Base-by-base conservation (phyloP, 768 basidiomycete genomes). In the Russula ochroleuca region DNA sequence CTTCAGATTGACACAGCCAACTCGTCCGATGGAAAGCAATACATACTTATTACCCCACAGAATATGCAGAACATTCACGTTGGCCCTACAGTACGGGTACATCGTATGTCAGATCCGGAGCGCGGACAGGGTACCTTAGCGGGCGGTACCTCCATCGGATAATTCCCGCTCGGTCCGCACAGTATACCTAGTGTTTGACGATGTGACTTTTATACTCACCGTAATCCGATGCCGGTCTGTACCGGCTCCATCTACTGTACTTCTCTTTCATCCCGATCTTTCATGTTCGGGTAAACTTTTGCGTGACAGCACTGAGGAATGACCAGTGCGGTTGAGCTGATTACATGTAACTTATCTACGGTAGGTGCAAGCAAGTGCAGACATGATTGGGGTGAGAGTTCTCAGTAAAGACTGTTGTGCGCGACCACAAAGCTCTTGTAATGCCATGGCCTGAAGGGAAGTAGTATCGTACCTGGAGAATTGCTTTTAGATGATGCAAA, bases 1-100 rank as follows among this genome's bases (percentile, higher is more conserved):
- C 68, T 61, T 15, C 62, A 92, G 92, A 90, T 95, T 67, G 92
- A 94, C 31, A 92, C 90, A 2, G 95, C 95, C 9, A 92, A 90
- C 69, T 81, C 84, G 10, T 89, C 88, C 8, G 86, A 93, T 73
- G 85, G 86, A 75, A 94, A 92, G 70, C 96, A 98, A 74, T 96
- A 93, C 71, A 85, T 98, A 57, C 80, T 98, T 50, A 98, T 98
- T 72, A 97, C 95, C 1, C 96, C 96, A n/a, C 91, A 92, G 69
- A 90, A 91, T 69, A 92, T 94, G 90, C 83, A 83, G 49, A 88
- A 85, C 69, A 77, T 92, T 55, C 75, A 77, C 28, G 73, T 87
- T 57, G 87, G 88, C n/a, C 76, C 77, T 5, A 84, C 84, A 14
- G 90, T 94, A 37, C 81, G 83, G 17, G 87, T 94, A 1, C 81